A percentile compares a stretch with the other conserved stretches of the same genome.
These are phyloP conservation scores for Crithidia fasciculata DNA, from an alignment of 208 protist genomes.

Conservation along the genomic window DNA sequence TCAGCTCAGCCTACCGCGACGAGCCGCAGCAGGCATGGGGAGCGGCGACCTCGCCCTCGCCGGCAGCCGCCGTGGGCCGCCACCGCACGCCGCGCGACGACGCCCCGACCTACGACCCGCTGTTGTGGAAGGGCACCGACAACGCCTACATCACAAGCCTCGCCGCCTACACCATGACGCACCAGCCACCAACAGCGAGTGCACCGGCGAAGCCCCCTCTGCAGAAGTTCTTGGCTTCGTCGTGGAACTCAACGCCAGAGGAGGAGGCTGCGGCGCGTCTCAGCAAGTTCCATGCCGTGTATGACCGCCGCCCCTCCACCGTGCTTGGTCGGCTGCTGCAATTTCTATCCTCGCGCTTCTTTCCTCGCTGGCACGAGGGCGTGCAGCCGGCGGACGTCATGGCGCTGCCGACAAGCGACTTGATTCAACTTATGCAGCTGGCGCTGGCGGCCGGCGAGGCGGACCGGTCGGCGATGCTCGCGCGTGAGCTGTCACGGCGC, in stretches of 20 bases:
- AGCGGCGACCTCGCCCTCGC: slow-evolving; percentile 8
- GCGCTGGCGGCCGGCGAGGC: slow-evolving; percentile 67
- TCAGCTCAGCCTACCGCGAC: not conserved
- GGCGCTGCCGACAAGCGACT: slow-evolving; percentile 48
- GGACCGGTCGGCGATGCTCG: slow-evolving; percentile 65
- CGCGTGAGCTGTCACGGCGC: slow-evolving; percentile 71
- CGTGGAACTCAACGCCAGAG: slow-evolving; percentile 14
- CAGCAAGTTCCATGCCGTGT: slow-evolving; percentile 39
- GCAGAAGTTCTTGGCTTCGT: slow-evolving; percentile 19
- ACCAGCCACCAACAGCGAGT: not conserved
- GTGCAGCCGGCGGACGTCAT: slow-evolving; percentile 28
- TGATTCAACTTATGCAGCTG: slow-evolving; percentile 76
- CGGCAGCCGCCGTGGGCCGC: slow-evolving; percentile 6
- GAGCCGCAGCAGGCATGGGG: slow-evolving; percentile 1
- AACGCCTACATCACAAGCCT: slow-evolving; percentile 64
- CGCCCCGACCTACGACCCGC: slow-evolving; percentile 66
- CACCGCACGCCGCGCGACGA: slow-evolving; percentile 60
- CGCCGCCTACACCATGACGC: slow-evolving; percentile 31
- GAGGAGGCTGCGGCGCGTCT: not conserved
- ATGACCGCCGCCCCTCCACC: slow-evolving; percentile 17
- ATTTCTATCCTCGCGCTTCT: slow-evolving; percentile 48
- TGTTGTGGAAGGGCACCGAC: slow-evolving; percentile 59
- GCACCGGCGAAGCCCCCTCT: not conserved
- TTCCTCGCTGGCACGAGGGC: slow-evolving; percentile 34
- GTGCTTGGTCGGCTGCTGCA: slow-evolving; percentile 23